Percentiles rank a stretch among this genome's conserved stretches.
Conservation (phyloP, 352 stramenopile genomes). For the Globisporangium megalacanthum region DNA sequence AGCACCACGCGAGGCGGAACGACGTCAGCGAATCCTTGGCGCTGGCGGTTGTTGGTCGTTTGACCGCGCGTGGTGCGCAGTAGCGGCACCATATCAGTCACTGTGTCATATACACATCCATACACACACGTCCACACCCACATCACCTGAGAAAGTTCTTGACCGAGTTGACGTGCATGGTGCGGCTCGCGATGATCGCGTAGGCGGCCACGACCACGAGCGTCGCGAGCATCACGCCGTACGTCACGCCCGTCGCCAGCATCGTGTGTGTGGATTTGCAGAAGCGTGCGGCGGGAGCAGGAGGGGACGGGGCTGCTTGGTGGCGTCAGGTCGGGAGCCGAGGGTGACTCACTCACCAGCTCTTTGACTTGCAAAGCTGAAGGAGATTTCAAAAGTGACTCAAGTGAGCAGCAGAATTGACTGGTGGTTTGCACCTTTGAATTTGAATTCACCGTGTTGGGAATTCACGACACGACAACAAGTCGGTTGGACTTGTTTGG, state of each 20-base stretch:
- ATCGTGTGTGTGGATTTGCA: constrained; percentile 21
- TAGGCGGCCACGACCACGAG: constrained; percentile 55
- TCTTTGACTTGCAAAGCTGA: too few species aligned
- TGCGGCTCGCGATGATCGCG: constrained; percentile 56
- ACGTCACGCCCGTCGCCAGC: constrained; percentile 40
- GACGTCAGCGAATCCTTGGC: constrained; percentile 62
- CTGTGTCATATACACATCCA: not conserved
- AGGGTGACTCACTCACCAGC: too few species aligned
- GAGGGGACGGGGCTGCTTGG: not conserved
- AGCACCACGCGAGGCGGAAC: constrained; percentile 63
- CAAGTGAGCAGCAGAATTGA: too few species aligned
- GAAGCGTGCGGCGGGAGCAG: too few species aligned
- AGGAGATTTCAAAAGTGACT: too few species aligned
- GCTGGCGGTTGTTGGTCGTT: constrained; percentile 14
- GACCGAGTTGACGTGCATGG: constrained; percentile 44
- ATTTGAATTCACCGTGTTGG: not conserved
- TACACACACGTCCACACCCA: constrained; percentile 7
- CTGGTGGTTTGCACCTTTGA: too few species aligned
- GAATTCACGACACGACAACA: not conserved
- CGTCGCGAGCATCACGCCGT: constrained; percentile 56
- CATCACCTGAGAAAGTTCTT: constrained; percentile 71
- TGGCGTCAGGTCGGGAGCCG: not conserved
- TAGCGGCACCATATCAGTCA: too few species aligned
- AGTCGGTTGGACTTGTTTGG: not conserved
- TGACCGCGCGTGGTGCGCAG: too few species aligned